Evolutionary conservation across 192 early-diverging fungal species (phyloP).

Genomic region (Backusella mclennaniae): DNA sequence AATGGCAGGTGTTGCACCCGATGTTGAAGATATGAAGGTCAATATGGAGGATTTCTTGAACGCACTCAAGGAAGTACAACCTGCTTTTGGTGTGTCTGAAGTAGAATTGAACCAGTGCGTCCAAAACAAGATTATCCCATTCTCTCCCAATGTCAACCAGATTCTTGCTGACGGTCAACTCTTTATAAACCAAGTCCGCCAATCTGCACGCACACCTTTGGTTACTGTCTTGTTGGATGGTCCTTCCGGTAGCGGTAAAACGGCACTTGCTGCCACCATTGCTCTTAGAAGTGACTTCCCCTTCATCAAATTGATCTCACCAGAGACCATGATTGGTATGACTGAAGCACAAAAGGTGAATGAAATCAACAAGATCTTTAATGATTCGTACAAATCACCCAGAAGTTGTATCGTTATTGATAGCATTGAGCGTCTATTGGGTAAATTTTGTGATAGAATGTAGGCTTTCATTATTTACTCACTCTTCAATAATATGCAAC

Average conservation of each 20-base stretch:
- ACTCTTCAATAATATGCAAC: neutral
- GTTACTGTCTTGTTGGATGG: conserved; percentile 91
- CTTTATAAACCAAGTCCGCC: conserved; percentile 72
- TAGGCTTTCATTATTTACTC: neutral
- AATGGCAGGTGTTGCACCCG: conserved; percentile 74
- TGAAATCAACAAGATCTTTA: conserved; percentile 91
- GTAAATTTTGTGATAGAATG: conserved; percentile 29
- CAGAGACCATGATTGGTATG: conserved; percentile 94
- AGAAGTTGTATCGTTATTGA: conserved; percentile 94
- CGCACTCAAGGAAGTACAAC: conserved; percentile 89
- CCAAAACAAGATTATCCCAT: conserved; percentile 85
- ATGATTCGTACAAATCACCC: conserved; percentile 96
- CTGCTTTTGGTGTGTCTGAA: conserved; percentile 93
- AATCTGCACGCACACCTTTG: conserved; percentile 81
- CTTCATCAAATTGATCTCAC: conserved; percentile 96
- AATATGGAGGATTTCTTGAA: conserved; percentile 81
- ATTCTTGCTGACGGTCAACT: conserved; percentile 57
- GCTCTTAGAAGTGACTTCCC: conserved; percentile 90
- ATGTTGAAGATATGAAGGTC: conserved; percentile 90
- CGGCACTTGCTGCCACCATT: conserved; percentile 93
- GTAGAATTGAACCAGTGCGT: conserved; percentile 86
- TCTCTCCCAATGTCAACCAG: conserved; percentile 48
- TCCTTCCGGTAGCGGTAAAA: conserved; percentile 88
- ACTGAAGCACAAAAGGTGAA: conserved; percentile 80
- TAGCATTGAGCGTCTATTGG: conserved; percentile 86